These are phyloP conservation scores for Candida argentea DNA, from an alignment of 805 yeast species.

Conservation along the genomic window DNA sequence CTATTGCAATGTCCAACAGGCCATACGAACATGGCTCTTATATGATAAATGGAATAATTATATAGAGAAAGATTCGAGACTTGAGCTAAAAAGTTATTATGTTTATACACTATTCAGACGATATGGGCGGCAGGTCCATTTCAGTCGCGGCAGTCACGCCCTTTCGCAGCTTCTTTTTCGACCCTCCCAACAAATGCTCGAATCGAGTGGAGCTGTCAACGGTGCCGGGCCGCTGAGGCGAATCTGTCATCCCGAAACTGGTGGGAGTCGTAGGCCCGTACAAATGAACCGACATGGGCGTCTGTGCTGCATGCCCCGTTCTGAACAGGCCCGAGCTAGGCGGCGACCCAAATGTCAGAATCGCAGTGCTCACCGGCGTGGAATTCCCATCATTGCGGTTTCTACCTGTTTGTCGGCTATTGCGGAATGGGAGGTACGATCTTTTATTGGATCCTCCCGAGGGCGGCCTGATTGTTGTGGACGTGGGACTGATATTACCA, in stretches of 20 bases:
- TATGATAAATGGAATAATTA: conserved; percentile 4
- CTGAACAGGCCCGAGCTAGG: conserved; percentile 7
- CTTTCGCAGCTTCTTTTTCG: conserved; percentile 14
- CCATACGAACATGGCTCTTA: no score
- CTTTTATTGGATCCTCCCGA: conserved; percentile 18
- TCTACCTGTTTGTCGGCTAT: conserved; percentile 14
- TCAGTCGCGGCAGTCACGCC: conserved; percentile 9
- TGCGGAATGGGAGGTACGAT: conserved; percentile 34
- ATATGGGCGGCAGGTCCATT: conserved; percentile 5
- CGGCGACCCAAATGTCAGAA: conserved; percentile 12
- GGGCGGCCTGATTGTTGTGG: conserved; percentile 2
- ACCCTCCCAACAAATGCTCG: conserved; percentile 17
- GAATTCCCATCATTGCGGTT: conserved; percentile 5
- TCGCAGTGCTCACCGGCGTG: conserved; percentile 14
- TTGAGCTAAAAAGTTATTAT: no score
- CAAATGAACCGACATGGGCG: conserved; percentile 5
- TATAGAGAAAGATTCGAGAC: no score
- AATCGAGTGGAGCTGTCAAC: conserved; percentile 13
- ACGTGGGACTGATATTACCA: conserved; percentile 18
- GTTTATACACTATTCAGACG: no score
- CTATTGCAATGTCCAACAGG: no score
- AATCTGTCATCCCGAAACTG: conserved; percentile 1
- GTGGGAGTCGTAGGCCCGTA: conserved; percentile 1
- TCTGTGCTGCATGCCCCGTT: conserved; percentile 7
- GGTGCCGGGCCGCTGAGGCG: background rate